Evolutionary conservation across 2,329 filamentous ascomycete genomes (phyloP).

Genomic region (Aspergillus carbonarius): DNA sequence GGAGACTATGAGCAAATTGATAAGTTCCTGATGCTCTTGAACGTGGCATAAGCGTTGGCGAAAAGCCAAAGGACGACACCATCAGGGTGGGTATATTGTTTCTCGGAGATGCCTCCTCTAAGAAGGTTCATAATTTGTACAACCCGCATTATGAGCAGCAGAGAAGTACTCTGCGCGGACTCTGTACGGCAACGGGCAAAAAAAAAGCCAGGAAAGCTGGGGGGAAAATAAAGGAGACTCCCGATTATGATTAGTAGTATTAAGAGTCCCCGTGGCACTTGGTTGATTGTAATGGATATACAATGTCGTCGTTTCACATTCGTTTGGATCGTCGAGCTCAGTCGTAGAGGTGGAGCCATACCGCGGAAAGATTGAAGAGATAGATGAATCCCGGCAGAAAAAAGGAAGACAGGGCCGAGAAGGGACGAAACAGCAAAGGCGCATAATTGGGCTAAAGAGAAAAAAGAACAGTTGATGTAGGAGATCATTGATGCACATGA

Average conservation of each 20-base stretch:
- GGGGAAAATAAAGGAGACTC: not conserved
- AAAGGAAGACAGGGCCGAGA: not conserved
- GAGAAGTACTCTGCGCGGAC: not conserved
- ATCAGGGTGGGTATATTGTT: not conserved
- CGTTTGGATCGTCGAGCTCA: conserved; percentile 28
- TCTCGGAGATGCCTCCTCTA: not conserved
- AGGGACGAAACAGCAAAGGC: not conserved
- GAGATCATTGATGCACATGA: not conserved
- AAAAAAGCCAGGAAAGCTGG: not conserved
- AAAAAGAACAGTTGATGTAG: not conserved
- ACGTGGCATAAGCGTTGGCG: not conserved
- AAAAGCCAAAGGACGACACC: not conserved
- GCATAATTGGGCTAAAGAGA: not conserved
- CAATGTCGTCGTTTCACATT: conserved; percentile 31
- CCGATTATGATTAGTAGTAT: conserved; percentile 6
- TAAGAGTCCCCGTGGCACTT: conserved; percentile 15
- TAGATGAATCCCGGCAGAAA: not conserved
- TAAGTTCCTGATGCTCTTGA: not conserved
- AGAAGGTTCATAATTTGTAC: not conserved
- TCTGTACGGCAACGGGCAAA: not conserved
- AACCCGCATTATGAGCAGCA: not conserved
- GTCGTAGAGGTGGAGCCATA: conserved; percentile 17
- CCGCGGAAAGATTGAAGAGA: conserved; percentile 5
- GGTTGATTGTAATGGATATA: conserved; percentile 21
- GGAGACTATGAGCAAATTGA: conserved; percentile 2